Conservation (phyloP, 208 protist species). For the Leishmania arabica region DNA sequence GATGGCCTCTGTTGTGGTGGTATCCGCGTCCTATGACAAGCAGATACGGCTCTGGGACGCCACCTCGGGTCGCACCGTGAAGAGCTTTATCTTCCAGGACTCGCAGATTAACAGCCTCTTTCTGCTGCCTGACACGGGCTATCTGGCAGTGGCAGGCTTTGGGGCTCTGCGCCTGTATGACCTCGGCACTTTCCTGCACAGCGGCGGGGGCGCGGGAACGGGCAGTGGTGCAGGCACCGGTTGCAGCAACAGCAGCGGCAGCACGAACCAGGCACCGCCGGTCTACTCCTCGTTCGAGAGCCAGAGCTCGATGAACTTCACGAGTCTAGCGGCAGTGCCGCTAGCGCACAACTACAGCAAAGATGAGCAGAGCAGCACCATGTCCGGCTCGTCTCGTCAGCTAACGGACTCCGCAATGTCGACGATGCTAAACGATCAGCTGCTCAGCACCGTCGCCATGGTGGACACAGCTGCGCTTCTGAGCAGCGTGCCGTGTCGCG, state of each 20-base stretch:
- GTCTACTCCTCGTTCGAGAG: slow-evolving; percentile 74
- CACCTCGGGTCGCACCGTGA: slow-evolving; percentile 63
- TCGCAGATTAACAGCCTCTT: slow-evolving; percentile 83
- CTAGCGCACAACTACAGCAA: slow-evolving; percentile 20
- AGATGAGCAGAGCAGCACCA: slow-evolving; percentile 23
- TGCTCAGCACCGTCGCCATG: slow-evolving; percentile 21
- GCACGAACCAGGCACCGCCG: slow-evolving; percentile 41
- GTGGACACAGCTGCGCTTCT: slow-evolving; percentile 7
- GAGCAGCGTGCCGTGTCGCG: slow-evolving; percentile 23
- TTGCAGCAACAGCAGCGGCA: slow-evolving; percentile 7
- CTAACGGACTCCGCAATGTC: slow-evolving; percentile 16
- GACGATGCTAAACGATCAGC: slow-evolving; percentile 20
- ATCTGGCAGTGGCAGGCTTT: slow-evolving; percentile 75
- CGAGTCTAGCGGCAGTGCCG: slow-evolving; percentile 71
- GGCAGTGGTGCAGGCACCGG: background rate
- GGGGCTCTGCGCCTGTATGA: slow-evolving; percentile 71
- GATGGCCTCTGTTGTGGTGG: slow-evolving; percentile 49
- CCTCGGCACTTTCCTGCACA: slow-evolving; percentile 14
- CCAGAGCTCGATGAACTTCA: slow-evolving; percentile 80
- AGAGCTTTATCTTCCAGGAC: slow-evolving; percentile 76
- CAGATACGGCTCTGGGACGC: slow-evolving; percentile 87
- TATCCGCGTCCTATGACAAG: slow-evolving; percentile 89
- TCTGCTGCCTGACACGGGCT: slow-evolving; percentile 50
- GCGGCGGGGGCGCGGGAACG: background rate
- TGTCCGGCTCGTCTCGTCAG: slow-evolving; percentile 21